A percentile compares a stretch with the other conserved stretches of the same genome.
Evolutionary conservation across 2,329 filamentous ascomycete species (phyloP).

Genomic region (Fusarium pseudonygamai): DNA sequence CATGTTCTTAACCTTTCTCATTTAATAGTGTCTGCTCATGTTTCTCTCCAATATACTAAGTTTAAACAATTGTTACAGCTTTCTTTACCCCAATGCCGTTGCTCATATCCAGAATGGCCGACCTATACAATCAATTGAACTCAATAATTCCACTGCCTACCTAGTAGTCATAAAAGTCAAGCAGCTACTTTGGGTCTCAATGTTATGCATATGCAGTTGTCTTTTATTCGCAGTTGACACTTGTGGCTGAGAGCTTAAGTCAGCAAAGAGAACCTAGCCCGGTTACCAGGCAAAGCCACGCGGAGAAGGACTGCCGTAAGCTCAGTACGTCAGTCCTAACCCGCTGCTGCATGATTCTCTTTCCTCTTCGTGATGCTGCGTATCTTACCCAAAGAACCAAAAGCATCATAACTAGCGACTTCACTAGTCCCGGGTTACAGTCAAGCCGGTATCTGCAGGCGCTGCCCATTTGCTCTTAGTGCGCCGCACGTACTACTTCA

Average conservation of each 20-base stretch:
- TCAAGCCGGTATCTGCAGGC: not conserved
- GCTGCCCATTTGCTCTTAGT: not conserved
- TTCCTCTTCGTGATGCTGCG: not conserved
- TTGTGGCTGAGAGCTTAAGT: too few relatives aligned
- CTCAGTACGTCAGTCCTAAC: not conserved
- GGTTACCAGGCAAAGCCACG: not conserved
- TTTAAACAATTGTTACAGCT: not conserved
- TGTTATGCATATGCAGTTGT: rapidly evolving
- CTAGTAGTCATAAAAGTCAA: not conserved
- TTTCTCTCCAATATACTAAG: too few relatives aligned
- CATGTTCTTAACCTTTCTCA: rapidly evolving
- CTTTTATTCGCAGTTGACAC: not conserved
- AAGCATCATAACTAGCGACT: too few relatives aligned
- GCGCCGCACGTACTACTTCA: not conserved
- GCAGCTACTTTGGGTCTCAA: rapidly evolving
- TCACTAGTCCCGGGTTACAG: not conserved
- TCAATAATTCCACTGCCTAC: rapidly evolving
- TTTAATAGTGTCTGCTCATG: not conserved
- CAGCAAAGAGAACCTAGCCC: too few relatives aligned
- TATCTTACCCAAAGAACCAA: too few relatives aligned
- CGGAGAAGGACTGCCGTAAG: not conserved
- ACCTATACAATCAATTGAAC: not conserved
- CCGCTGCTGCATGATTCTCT: not conserved
- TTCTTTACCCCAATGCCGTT: not conserved
- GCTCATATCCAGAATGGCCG: rapidly evolving